Base-by-base conservation (phyloP, 176 grass and related monocot genomes). In the Bonia amplexicaulis region DNA sequence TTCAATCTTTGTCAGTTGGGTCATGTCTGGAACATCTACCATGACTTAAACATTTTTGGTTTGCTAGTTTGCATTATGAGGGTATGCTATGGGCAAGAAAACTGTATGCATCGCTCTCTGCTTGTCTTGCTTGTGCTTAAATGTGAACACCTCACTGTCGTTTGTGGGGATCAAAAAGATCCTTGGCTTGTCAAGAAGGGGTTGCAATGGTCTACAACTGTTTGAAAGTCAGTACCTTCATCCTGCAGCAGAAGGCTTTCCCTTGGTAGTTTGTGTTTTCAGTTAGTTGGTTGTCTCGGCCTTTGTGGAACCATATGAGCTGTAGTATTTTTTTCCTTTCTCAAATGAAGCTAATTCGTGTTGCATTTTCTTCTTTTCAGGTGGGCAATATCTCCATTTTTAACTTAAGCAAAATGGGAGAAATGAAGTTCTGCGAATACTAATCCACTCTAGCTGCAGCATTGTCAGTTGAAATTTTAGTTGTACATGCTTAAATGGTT, bases 351-450 rank as follows among this genome's bases (percentile, higher is more conserved):
- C 71, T 90, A 20, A 86, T 60, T 63, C 10, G 0, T 69, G 17
- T 22, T 3, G 7, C 13, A 20, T 77, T 33, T 23, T 2, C 23
- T 23, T 59, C 61, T 80, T 20, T 86, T 70, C 73, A 86, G 79
- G 78, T 82, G 78, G 55, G 6, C 72, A 90, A 27, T 13, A 46
- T 71, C 84, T 57, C 27, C 88, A 71, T 6, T 66, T 78, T 58
- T 82, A 73, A 44, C 4, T 73, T 12, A 73, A 16, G 55, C 26
- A 7, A 5, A 22, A 74, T 23, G 42, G 8, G 42, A 74, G 12
- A 46, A 83, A 11, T 63, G 41, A 22, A 8, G 55, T 0, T 83
- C 42, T 19, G 10, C 19, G 7, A 64, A 61, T 52, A 40, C 19
- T 25, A 12, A 49, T 83, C 22, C 13, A 25, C 29, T 40, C 29